Base-by-base conservation (phyloP, 768 basidiomycete genomes). In the Russula brevipes region DNA sequence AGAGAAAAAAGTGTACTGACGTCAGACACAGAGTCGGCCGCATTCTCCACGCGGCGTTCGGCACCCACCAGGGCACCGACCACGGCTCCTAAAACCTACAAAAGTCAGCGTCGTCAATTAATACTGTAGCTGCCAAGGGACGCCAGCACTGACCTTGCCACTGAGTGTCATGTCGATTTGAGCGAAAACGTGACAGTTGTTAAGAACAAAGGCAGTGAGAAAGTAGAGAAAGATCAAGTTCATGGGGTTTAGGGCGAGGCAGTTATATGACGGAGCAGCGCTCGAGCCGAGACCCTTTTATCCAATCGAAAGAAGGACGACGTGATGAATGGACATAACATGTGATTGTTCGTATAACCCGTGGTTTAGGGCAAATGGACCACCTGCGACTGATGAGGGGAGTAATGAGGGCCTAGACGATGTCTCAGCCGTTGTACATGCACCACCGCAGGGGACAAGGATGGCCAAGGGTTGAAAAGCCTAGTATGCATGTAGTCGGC, bases 281-380 rank as follows among this genome's bases (percentile, higher is more conserved):
- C 41, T n/a, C 31, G 17, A 45, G 39, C 14, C n/a, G 17, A 54
- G n/a, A 41, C n/a, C 52, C 14, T 47, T 2, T 24, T 35, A 17
- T 30, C 16, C 52, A 60, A 60, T 24, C 11, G 38, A 7, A 39
- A 30, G 31, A 0, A 35, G 51, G 41, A 41, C 11, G 46, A 47
- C 19, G 9, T 54, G 52, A 59, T 8, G 24, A 12, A 50, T 6
- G 51, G 12, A 49, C 46, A 17, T 12, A 33, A 51, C 54, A 65
- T 58, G 52, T 52, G 58, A 49, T 64, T 57, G 58, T 46, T 68
- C 24, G 10, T 30, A 19, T 14, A 46, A 16, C 17, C 42, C 59
- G 17, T 51, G 38, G n/a, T 33, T 12, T 31, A 46, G 3, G 11
- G 24, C 4, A 24, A n/a, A 5, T 31, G 17, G 57, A 16, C 17